Conservation (phyloP, 78 protist species). For the Creolimax fragrantissima region DNA sequence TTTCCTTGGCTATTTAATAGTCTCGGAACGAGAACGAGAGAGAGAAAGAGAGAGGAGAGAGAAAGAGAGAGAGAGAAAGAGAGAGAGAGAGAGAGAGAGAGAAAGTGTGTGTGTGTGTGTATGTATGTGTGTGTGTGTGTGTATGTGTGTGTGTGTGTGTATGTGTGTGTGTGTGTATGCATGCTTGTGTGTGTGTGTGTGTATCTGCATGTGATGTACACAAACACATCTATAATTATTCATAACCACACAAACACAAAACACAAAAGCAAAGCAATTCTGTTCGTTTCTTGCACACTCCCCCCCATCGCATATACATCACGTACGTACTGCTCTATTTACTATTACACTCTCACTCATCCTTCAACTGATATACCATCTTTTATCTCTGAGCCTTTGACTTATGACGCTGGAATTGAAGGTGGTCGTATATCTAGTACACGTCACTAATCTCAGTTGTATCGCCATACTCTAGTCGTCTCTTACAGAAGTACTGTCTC, state of each 20-base stretch:
- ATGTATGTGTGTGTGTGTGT: neutral
- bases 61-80: too few relatives aligned
- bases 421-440: too few relatives aligned
- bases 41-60: too few relatives aligned
- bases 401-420: too few relatives aligned
- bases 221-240: neutral
- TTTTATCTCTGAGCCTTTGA: neutral
- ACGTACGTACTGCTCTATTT: neutral
- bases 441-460: neutral
- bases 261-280: neutral
- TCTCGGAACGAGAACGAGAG: too few relatives aligned
- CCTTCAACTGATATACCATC: neutral
- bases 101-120: neutral
- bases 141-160: neutral
- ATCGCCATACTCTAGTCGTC: neutral
- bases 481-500: neutral
- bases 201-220: neutral
- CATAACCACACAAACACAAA: neutral
- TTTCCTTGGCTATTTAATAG: too few relatives aligned
- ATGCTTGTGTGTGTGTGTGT: neutral
- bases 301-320: neutral
- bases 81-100: too few relatives aligned
- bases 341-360: neutral
- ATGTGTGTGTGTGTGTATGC: neutral
- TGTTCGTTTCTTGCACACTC: neutral